Evolutionary conservation across 2,329 filamentous ascomycete species (phyloP).

Genomic region (Plectosphaerella plurivora): DNA sequence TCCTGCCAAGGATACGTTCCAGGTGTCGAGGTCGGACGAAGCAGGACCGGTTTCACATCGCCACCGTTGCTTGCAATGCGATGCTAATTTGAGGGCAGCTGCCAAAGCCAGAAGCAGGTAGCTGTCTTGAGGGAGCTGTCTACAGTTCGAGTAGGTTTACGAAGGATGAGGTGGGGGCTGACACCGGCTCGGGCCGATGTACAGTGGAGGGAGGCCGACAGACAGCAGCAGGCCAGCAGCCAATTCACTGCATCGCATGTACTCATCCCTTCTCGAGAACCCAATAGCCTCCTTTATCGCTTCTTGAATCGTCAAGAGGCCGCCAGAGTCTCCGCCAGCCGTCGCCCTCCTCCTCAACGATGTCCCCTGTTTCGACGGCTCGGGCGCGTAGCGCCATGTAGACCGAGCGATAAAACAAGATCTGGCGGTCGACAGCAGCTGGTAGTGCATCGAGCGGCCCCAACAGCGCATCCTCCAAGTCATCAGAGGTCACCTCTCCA

Average conservation of each 20-base stretch:
- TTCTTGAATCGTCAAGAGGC: background rate
- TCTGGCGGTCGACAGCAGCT: slow-evolving; percentile 2
- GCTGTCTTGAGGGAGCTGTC: no score
- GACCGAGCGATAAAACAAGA: slow-evolving; percentile 10
- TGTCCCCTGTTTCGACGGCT: background rate
- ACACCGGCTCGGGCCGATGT: background rate
- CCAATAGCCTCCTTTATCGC: slow-evolving; percentile 8
- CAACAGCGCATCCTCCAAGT: slow-evolving; percentile 3
- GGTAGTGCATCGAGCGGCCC: slow-evolving; percentile 9
- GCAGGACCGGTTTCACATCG: no score
- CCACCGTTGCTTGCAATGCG: no score
- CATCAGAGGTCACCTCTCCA: slow-evolving; percentile 7
- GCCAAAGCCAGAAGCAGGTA: no score
- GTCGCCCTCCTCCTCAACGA: background rate
- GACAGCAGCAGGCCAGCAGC: no score
- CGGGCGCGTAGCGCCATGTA: slow-evolving; percentile 6
- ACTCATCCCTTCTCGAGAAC: slow-evolving; percentile 10
- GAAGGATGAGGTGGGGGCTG: no score
- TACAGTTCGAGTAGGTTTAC: no score
- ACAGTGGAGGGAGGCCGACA: background rate
- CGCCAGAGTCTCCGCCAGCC: slow-evolving; percentile 11
- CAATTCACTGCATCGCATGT: background rate
- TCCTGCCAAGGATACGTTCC: no score
- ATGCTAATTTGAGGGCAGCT: no score
- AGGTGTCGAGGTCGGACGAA: no score